Evolutionary conservation across 2,329 filamentous ascomycete species (phyloP).

Genomic region (Pseudocercospora crystallina): DNA sequence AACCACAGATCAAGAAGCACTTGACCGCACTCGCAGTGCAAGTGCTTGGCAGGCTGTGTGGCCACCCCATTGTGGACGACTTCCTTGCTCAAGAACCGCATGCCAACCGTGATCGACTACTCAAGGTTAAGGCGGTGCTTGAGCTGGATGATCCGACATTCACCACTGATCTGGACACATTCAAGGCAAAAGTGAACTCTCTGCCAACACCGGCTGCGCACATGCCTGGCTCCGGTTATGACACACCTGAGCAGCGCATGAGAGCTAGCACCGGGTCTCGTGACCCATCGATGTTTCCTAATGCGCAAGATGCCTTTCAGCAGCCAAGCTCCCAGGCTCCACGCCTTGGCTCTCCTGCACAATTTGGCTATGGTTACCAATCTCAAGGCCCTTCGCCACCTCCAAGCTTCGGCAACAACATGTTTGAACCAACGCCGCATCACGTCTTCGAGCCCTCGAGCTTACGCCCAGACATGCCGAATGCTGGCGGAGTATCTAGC

Average conservation of each 20-base stretch:
- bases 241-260: constrained; percentile 22
- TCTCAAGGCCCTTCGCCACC: constrained; percentile 19
- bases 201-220: constrained; percentile 26
- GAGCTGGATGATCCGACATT: constrained; percentile 23
- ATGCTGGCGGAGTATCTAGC: constrained; percentile 10
- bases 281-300: constrained; percentile 31
- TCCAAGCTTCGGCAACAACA: constrained; percentile 28
- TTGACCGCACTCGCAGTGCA: constrained; percentile 32
- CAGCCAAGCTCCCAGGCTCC: constrained; percentile 14
- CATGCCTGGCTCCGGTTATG: constrained; percentile 18
- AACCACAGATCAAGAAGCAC: constrained; percentile 23
- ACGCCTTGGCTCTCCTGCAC: constrained; percentile 30
- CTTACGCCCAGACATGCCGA: constrained; percentile 16
- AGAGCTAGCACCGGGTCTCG: constrained; percentile 23
- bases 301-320: constrained; percentile 17
- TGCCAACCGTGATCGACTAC: constrained; percentile 27
- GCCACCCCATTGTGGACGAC: constrained; percentile 27
- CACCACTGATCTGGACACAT: constrained; percentile 22
- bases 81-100: constrained; percentile 30
- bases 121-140: constrained; percentile 26
- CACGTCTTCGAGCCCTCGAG: not conserved
- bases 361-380: constrained; percentile 23
- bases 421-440: constrained; percentile 28
- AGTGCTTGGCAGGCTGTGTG: constrained; percentile 26
- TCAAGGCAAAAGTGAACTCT: constrained; percentile 25